These are phyloP conservation scores for Tricharina praecox DNA, from an alignment of 495 filamentous ascomycete species.

Conservation along the genomic window DNA sequence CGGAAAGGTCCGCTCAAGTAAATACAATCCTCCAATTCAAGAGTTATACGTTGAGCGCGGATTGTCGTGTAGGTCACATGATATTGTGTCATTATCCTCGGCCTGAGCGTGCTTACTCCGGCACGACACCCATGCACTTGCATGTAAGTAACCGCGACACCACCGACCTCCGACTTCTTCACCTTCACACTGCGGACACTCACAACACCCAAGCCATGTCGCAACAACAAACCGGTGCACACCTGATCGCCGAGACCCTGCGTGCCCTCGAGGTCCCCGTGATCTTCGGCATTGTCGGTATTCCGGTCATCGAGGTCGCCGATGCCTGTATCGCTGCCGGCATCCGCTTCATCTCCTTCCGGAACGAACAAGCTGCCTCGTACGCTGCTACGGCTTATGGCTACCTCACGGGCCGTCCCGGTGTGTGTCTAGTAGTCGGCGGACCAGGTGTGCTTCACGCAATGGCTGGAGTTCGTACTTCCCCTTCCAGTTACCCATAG, in stretches of 20 bases:
- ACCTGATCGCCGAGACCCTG: slow-evolving; percentile 41
- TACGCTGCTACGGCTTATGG: slow-evolving; percentile 50
- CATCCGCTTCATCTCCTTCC: slow-evolving; percentile 48
- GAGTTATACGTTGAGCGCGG: too few relatives aligned
- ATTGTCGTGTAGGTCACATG: too few relatives aligned
- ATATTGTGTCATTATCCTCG: too few relatives aligned
- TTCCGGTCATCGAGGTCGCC: slow-evolving; percentile 48
- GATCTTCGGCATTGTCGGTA: slow-evolving; percentile 49
- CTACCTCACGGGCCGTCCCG: slow-evolving; percentile 45
- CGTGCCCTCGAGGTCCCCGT: slow-evolving; percentile 40
- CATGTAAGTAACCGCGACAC: too few relatives aligned
- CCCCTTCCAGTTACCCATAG: background rate
- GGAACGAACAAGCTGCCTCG: slow-evolving; percentile 49
- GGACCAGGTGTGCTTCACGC: slow-evolving; percentile 49
- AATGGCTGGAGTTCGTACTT: slow-evolving; percentile 37
- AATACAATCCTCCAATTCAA: too few relatives aligned
- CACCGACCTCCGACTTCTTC: too few relatives aligned
- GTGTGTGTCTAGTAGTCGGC: slow-evolving; percentile 47
- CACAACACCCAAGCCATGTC: background rate
- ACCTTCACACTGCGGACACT: too few relatives aligned
- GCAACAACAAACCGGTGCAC: slow-evolving; percentile 33
- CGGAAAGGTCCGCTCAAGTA: too few relatives aligned
- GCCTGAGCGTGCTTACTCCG: too few relatives aligned
- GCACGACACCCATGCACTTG: too few relatives aligned
- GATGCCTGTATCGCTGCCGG: slow-evolving; percentile 45